Base-by-base conservation (phyloP, 2,329 filamentous ascomycete genomes). In the Calonectria henricotiae region DNA sequence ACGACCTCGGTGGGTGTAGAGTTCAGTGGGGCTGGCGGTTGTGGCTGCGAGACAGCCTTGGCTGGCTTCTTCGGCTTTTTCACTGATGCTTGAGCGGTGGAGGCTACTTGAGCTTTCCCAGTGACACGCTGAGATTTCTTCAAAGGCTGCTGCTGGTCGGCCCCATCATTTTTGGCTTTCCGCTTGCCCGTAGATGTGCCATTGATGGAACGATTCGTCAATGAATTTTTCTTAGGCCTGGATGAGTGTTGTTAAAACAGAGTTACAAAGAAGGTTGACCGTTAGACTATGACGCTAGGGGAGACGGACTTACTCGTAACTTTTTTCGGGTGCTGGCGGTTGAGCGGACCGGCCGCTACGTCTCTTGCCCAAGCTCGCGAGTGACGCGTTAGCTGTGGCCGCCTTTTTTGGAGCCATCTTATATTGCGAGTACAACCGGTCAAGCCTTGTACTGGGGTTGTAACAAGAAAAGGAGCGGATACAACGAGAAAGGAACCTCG, bases 1-100 rank as follows among this genome's bases (percentile, higher is more conserved):
- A 72, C 60, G 3, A 27, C n/a, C 5, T 61, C 43, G 9, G 54
- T 62, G 23, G 62, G 61, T 7, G 39, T 8, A 32, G 39, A n/a
- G 39, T 61, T 61, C 17, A 44, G 23, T 17, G 37, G 37, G 55
- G 43, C n/a, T 23, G 23, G 7, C 15, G 23, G 6, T 44, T 23
- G 27, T 12, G 39, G 37, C n/a, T 61, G 23, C 1, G 55, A 20
- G 15, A 12, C 39, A 12, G 25, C 17, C 25, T 17, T 61, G 9
- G 7, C 15, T 2, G 39, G 13, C 25, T 44, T 61, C 39, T 44
- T 61, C 15, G 55, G 55, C 13, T 32, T 44, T 61, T 7, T 44
- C 25, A 8, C 25, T n/a, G 55, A 7, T 12, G 8, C 35, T 58
- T 39, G 51, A 39, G 51, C 25, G 20, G 27, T 61, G 7, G 51